Evolutionary conservation across 2,329 filamentous ascomycete genomes (phyloP).

Genomic region (Clonostachys rhizophaga): DNA sequence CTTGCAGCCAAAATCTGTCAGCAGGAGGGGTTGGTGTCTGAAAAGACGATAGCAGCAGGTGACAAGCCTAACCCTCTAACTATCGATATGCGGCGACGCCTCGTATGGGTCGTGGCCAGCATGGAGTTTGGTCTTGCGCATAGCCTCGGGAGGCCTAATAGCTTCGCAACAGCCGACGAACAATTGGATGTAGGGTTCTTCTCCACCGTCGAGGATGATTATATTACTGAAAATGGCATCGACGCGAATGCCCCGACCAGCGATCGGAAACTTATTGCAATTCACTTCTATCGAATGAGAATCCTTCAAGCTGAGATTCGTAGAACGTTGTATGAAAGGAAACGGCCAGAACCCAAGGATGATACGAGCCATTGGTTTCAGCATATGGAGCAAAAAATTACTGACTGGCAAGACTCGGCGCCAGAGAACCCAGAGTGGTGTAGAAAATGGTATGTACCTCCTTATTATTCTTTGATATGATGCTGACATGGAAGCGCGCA

Average conservation of each 20-base stretch:
- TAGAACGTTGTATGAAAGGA: constrained; percentile 79
- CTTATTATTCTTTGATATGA: neutral
- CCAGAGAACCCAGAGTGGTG: constrained; percentile 70
- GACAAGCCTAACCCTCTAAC: constrained; percentile 65
- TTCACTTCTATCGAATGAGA: constrained; percentile 92
- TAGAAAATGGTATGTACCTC: constrained; percentile 67
- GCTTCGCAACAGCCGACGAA: constrained; percentile 77
- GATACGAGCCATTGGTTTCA: constrained; percentile 86
- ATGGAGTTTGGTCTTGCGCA: constrained; percentile 90
- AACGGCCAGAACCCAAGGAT: constrained; percentile 68
- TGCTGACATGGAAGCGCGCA: neutral
- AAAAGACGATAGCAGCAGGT: constrained; percentile 74
- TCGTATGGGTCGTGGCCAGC: constrained; percentile 83
- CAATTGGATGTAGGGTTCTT: constrained; percentile 85
- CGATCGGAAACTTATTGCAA: constrained; percentile 80
- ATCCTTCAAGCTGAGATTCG: constrained; percentile 84
- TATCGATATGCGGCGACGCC: constrained; percentile 81
- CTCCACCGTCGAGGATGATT: constrained; percentile 73
- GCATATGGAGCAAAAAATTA: constrained; percentile 72
- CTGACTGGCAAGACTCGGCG: constrained; percentile 72
- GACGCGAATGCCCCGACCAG: constrained; percentile 61
- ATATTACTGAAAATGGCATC: constrained; percentile 76
- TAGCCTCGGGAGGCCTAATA: constrained; percentile 80
- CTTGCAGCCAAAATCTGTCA: constrained; percentile 85
- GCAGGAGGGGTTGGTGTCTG: constrained; percentile 80